phyloP scores from a whole-genome alignment of 2,329 filamentous ascomycete genomes.

The Claviceps fusiformis region DNA sequence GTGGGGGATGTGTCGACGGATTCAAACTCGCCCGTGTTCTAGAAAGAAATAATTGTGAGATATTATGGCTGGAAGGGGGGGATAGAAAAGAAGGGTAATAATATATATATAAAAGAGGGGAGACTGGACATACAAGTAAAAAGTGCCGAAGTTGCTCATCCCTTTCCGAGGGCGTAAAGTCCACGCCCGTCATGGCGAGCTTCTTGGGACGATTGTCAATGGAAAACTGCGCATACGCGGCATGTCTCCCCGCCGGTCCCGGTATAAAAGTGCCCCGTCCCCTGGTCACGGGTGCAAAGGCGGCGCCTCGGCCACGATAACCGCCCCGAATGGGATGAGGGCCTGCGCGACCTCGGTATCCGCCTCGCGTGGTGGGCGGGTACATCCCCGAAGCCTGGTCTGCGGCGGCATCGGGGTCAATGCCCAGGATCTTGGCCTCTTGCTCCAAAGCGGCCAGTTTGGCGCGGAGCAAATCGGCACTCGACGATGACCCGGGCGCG shows the following conservation, averaged over 20 bases:
- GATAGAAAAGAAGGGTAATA: neutral
- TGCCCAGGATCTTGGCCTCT: conserved; percentile 55
- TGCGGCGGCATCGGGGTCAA: conserved; percentile 43
- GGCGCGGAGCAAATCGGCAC: conserved; percentile 54
- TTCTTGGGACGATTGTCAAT: conserved; percentile 65
- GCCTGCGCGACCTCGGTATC: conserved; percentile 19
- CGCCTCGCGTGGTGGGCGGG: conserved; percentile 17
- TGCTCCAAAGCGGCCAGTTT: conserved; percentile 61
- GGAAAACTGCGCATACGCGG: conserved; percentile 48
- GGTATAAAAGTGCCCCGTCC: conserved; percentile 25
- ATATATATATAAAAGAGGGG: neutral
- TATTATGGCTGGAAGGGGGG: neutral
- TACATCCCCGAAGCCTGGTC: conserved; percentile 9
- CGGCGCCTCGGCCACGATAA: conserved; percentile 17
- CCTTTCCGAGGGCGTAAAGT: conserved; percentile 46
- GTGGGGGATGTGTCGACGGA: conserved; percentile 36
- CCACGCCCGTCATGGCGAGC: conserved; percentile 49
- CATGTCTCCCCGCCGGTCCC: conserved; percentile 34
- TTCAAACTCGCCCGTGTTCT: conserved; percentile 51
- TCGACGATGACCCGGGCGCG: conserved; percentile 18
- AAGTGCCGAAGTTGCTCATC: conserved; percentile 61
- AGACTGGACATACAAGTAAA: conserved; percentile 41
- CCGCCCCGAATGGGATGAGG: conserved; percentile 22
- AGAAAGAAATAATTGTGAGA: neutral
- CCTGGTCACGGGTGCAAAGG: conserved; percentile 11